Percentiles rank a stretch among this genome's conserved stretches.
Evolutionary conservation across 768 basidiomycete genomes (phyloP).

Genomic region (Russula abietina): DNA sequence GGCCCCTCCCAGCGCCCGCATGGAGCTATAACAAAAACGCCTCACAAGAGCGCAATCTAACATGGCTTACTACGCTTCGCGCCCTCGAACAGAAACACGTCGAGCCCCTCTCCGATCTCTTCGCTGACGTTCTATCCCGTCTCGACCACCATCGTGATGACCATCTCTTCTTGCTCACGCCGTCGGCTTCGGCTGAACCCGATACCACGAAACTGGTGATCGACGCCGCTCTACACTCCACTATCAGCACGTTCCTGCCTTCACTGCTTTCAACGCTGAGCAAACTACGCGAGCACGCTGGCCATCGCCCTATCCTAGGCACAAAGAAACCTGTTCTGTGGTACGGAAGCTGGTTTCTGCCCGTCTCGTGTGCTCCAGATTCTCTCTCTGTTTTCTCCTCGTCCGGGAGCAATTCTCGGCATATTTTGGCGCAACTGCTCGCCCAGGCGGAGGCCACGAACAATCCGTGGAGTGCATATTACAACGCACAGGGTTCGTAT

Average conservation of each 20-base stretch:
- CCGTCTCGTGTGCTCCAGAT: conserved; percentile 10
- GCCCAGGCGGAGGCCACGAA: conserved; percentile 4
- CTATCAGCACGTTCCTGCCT: conserved; percentile 18
- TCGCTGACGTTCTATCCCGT: conserved; percentile 5
- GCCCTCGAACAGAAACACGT: conserved; percentile 6
- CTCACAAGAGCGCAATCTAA: background rate
- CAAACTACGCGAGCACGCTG: conserved; percentile 5
- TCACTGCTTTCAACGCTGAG: conserved; percentile 9
- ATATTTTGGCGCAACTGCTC: conserved; percentile 10
- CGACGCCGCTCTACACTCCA: conserved; percentile 18
- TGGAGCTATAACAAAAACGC: conserved; percentile 13
- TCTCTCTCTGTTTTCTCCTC: background rate
- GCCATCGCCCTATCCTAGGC: conserved; percentile 10
- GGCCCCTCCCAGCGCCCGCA: conserved; percentile 18
- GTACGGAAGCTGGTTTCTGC: conserved; percentile 22
- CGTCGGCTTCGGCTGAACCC: background rate
- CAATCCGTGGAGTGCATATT: conserved; percentile 21
- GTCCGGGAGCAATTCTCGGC: background rate
- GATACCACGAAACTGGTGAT: background rate
- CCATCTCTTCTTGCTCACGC: too few species aligned
- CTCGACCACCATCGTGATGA: background rate
- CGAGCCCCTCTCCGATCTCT: conserved; percentile 5
- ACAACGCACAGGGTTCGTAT: conserved; percentile 23
- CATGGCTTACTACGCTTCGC: conserved; percentile 14
- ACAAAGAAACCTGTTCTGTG: conserved; percentile 17